These are phyloP conservation scores for Adansonia grandidieri DNA, from an alignment of 441 rosid species.

Conservation along the genomic window DNA sequence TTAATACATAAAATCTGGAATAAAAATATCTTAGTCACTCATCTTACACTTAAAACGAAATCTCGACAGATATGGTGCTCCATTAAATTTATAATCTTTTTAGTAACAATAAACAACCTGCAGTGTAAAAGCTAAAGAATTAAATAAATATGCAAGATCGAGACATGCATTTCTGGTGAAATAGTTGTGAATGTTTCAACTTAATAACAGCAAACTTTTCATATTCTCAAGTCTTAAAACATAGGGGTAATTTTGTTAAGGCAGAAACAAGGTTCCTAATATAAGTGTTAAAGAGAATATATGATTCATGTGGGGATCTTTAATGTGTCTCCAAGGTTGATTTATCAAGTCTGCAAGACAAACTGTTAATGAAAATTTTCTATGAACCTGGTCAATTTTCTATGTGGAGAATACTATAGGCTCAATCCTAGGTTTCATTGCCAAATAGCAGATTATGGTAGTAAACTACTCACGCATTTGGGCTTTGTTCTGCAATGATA, in stretches of 20 bases:
- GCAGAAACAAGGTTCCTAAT: background rate
- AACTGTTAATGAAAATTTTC: background rate
- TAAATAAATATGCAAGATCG: background rate
- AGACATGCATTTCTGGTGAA: background rate
- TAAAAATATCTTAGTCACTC: too few species aligned
- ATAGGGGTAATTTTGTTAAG: background rate
- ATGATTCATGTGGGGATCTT: background rate
- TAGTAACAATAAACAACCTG: constrained; percentile 28
- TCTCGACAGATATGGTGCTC: constrained; percentile 21
- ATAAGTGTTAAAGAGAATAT: background rate
- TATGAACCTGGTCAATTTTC: background rate
- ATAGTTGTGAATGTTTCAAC: background rate
- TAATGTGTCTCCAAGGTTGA: background rate
- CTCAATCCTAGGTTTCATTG: background rate
- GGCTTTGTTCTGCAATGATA: constrained; percentile 31
- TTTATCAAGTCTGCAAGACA: background rate
- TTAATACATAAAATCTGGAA: background rate
- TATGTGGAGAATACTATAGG: background rate
- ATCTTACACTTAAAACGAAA: constrained; percentile 19
- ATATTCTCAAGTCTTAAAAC: background rate
- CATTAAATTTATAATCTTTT: constrained; percentile 19
- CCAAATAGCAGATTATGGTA: background rate
- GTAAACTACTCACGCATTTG: constrained; percentile 11
- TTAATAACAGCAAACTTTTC: background rate
- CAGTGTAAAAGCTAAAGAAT: background rate